Conservation (phyloP, 208 protist species). For the Trypanosoma platydactyli region DNA sequence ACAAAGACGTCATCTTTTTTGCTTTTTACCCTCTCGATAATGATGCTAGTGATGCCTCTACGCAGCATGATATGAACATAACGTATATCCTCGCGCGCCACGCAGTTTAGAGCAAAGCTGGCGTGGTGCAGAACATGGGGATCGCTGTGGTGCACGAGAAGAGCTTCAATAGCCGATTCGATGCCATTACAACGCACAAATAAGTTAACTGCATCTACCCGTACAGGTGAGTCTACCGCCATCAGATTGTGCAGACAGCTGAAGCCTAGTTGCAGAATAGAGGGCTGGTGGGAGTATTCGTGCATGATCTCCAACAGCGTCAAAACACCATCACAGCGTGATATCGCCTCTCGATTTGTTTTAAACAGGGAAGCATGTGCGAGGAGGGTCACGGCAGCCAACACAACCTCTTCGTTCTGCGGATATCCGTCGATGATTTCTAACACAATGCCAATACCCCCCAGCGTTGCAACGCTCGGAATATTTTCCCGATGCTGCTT, state of each 20-base stretch:
- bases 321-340: slow-evolving; percentile 63
- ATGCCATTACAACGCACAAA: slow-evolving; percentile 50
- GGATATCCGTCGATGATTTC: slow-evolving; percentile 81
- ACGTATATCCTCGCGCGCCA: slow-evolving; percentile 29
- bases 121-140: slow-evolving; percentile 22
- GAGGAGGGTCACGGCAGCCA: slow-evolving; percentile 58
- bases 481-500: slow-evolving; percentile 25
- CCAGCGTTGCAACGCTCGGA: slow-evolving; percentile 37
- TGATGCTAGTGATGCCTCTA: slow-evolving; percentile 42
- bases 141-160: slow-evolving; percentile 44
- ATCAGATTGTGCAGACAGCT: slow-evolving; percentile 61
- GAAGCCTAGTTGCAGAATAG: slow-evolving; percentile 73
- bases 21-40: slow-evolving; percentile 41
- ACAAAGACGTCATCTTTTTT: slow-evolving; percentile 33
- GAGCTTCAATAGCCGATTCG: slow-evolving; percentile 50
- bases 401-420: slow-evolving; percentile 65
- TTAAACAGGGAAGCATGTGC: slow-evolving; percentile 64
- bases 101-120: slow-evolving; percentile 34
- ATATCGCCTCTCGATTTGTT: slow-evolving; percentile 56
- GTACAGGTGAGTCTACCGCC: slow-evolving; percentile 25
- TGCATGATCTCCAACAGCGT: slow-evolving; percentile 84
- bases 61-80: slow-evolving; percentile 38
- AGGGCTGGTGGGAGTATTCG: slow-evolving; percentile 62
- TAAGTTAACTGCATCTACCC: slow-evolving; percentile 32
- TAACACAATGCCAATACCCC: slow-evolving; percentile 71